phyloP scores from a whole-genome alignment of 257 asterid genomes.

The Eustoma russellianum region DNA sequence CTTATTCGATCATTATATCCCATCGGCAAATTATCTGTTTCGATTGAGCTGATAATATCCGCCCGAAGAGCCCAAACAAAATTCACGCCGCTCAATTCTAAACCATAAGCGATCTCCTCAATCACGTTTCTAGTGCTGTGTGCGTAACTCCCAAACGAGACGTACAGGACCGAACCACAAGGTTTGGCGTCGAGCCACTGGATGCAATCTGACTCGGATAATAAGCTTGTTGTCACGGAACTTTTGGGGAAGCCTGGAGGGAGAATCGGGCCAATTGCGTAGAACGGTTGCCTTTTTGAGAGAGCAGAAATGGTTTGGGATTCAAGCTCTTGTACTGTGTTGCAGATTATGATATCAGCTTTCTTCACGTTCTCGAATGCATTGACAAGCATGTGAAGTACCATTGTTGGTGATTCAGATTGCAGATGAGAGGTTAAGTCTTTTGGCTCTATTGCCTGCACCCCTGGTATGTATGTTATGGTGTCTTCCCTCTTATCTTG shows the following conservation, averaged over 20 bases:
- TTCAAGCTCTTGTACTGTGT: slow-evolving; percentile 58
- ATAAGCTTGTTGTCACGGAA: slow-evolving; percentile 30
- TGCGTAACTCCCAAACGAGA: slow-evolving; percentile 56
- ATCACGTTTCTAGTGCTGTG: slow-evolving; percentile 25
- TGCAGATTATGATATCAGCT: slow-evolving; percentile 43
- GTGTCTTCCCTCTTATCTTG: slow-evolving; percentile 28
- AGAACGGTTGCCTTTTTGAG: slow-evolving; percentile 29
- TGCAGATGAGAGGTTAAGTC: slow-evolving; percentile 50
- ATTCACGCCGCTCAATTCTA: slow-evolving; percentile 39
- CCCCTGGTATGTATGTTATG: slow-evolving; percentile 45
- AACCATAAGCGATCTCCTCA: slow-evolving; percentile 46
- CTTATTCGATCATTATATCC: slow-evolving; percentile 1
- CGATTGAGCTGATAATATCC: slow-evolving; percentile 26
- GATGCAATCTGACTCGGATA: slow-evolving; percentile 41
- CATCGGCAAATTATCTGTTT: neutral
- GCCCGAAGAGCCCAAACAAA: slow-evolving; percentile 64
- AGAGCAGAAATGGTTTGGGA: slow-evolving; percentile 33
- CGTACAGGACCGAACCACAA: slow-evolving; percentile 45
- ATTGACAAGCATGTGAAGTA: slow-evolving; percentile 22
- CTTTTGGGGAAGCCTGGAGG: slow-evolving; percentile 20
- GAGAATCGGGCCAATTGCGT: slow-evolving; percentile 52
- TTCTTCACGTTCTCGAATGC: slow-evolving; percentile 37
- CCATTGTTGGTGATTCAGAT: slow-evolving; percentile 16
- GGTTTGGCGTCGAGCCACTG: slow-evolving; percentile 48
- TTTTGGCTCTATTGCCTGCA: slow-evolving; percentile 28